Base-by-base conservation (phyloP, 306 rosid genomes). In the Lathyrus oleraceus region DNA sequence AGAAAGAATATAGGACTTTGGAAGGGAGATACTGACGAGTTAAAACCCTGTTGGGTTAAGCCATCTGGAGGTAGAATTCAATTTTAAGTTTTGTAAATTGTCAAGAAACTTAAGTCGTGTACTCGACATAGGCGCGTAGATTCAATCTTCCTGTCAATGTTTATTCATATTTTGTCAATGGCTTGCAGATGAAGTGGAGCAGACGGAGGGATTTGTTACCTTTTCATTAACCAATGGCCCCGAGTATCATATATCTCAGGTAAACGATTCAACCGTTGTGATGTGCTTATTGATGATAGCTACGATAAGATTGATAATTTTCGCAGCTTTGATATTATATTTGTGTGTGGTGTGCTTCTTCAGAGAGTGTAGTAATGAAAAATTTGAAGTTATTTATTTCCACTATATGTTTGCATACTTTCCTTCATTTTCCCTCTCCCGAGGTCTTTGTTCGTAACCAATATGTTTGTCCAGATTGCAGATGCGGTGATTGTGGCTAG, bases 191-290 rank as follows among this genome's bases (percentile, higher is more conserved):
- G 87, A 81, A 51, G 91, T 76, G 13, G 90, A 84, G 76, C 85
- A 80, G 82, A 87, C 94, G 19, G 91, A 85, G 16, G 99, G 99
- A 1, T 91, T 76, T 75, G 91, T 94, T 82, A 85, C 83, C 13
- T 88, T 94, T 81, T 90, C 98, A 1, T 81, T 94, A 68, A 94
- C 98, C 23, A 92, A 85, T 68, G 98, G 98, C 39, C 97, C 98
- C 0, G 98, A 90, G 81, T 94, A 90, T 79, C 96, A 94, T 76
- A 59, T 94, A 70, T 91, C 96, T 12, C 99, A 94, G 99, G 99
- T 94, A 90, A 67, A 42, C 13, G 43, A 60, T 74, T 59, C 73
- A 27, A 57, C 21, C 17, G 44, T 32, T 74, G 69, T 40, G 20
- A 70, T 61, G 52, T 21, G 62, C 66, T 71, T 61, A 75, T 61